These are phyloP conservation scores for Ceratobasidium sp. DNA, from an alignment of 1,284 basidiomycete genomes.

Conservation along the genomic window DNA sequence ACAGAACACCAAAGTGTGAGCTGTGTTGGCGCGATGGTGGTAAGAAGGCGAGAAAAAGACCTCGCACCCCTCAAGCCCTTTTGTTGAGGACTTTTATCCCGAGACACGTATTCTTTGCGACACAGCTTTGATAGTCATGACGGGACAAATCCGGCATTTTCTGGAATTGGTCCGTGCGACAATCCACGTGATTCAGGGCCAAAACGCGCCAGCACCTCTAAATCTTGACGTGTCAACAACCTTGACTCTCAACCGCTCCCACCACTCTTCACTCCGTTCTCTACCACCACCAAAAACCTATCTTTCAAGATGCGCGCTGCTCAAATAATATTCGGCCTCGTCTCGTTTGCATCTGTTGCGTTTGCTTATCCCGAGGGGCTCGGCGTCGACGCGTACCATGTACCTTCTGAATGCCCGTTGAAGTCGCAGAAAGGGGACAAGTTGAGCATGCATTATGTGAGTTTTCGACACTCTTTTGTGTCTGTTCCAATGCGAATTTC, in stretches of 20 bases:
- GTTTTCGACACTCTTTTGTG: constrained; percentile 54
- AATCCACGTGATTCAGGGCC: background rate
- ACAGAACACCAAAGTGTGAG: too few species aligned
- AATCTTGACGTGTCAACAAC: constrained; percentile 17
- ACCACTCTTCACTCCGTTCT: background rate
- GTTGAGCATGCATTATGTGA: constrained; percentile 83
- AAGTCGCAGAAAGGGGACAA: constrained; percentile 75
- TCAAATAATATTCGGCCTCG: constrained; percentile 32
- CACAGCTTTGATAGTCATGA: too few species aligned
- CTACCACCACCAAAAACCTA: background rate
- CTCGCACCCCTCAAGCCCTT: too few species aligned
- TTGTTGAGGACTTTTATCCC: too few species aligned
- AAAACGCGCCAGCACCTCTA: background rate
- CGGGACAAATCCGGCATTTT: too few species aligned
- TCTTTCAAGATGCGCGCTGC: constrained; percentile 40
- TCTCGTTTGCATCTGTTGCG: constrained; percentile 30
- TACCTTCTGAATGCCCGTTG: constrained; percentile 70
- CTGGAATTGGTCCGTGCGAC: background rate
- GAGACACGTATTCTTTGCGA: too few species aligned
- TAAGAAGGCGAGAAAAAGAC: too few species aligned
- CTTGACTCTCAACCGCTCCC: background rate
- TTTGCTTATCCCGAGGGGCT: constrained; percentile 56
- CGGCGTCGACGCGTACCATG: constrained; percentile 70
- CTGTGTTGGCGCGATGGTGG: too few species aligned
- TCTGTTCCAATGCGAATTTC: background rate